Evolutionary conservation across 192 early-diverging fungal species (phyloP), one percentile per base, ranked within the genome.

Genomic region (Coemansia sp.): DNA sequence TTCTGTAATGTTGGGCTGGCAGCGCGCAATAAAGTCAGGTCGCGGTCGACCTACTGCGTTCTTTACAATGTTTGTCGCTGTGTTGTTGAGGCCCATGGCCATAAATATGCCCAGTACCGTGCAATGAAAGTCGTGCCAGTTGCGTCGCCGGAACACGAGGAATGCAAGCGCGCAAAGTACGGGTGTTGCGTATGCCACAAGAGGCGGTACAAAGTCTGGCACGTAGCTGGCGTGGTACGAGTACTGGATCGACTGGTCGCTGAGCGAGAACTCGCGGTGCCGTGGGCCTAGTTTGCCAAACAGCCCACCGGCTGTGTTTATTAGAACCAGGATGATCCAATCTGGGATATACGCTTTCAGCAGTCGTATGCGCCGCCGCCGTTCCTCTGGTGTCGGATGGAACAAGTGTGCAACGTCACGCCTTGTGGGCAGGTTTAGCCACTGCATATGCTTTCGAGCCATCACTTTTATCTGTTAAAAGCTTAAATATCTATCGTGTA

Each of bases 251-350:
- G 83, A 70, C 18, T 74, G 80, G 68, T 93, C 85, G 25, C 79
- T 54, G 5, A 93, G 63, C 12, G 85, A 88, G 63, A 93, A 93
- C 55, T 85, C 68, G 58, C 86, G 83, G 52, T 89, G 87, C 60
- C 83, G 88, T 2, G 89, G 89, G 3, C 81, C 70, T 0, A 85
- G 53, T 11, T 38, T 64, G 44, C 86, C 84, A 12, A 91, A 71
- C 18, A 69, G 60, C 23, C 84, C 84, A 53, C 88, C 89, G 12
- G 71, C 75, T 2, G 67, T 49, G n/a, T 85, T 71, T 61, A 88
- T 76, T 11, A 83, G 47, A n/a, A 88, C 40, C 5, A 88, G 73
- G 11, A 89, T 61, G 8, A 86, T 61, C 79, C 86, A 86, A 55
- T 81, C 79, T 57, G 62, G 76, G 62, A 71, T 71, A 52, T 69